Base-by-base conservation (phyloP, 257 asterid species). In the Parsonsia alboflavescens region DNA sequence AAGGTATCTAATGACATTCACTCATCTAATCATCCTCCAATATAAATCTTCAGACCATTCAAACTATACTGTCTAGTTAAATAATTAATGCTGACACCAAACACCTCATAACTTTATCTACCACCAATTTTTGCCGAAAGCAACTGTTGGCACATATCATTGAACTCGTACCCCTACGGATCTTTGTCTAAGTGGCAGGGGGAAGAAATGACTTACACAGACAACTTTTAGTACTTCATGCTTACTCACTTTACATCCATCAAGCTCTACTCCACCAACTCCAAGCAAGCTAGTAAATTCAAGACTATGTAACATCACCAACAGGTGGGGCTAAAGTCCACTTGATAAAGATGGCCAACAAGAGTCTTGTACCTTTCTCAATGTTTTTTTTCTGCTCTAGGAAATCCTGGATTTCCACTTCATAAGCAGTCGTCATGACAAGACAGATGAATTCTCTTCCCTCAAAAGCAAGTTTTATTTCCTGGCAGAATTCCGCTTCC, bases 301-400 rank as follows among this genome's bases (percentile, higher is more conserved):
- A 52, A 71, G 63, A 65, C 50, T 71, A 70, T 70, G 71, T 79
- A 80, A 77, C 77, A 80, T 65, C 76, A 77, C 73, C 53, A 28
- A 2, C 65, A 78, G 80, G 89, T 85, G 93, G 95, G 91, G 73
- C 90, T 72, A 77, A 64, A 79, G 70, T 84, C 85, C 86, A 85
- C 78, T 75, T 70, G 80, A 79, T 88, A 82, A 81, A 82, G 73
- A 81, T 68, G 70, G 73, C 82, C 92, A 86, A 85, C 85, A 77
- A 78, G 75, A 80, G 82, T 76, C 83, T 86, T 90, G 93, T 84
- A 85, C 66, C 80, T 81, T 89, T 89, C 90, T 87, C 75, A 26
- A 72, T 82, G 95, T 85, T 73, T 57, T 42, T 77, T 77, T 78
- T 83, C 85, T 85, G 77, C 75, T 81, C 85, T 80, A 79, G 86